Percentiles rank a stretch among this genome's conserved stretches.
These are phyloP conservation scores for Cytospora paraplurivora DNA, from an alignment of 2,329 filamentous ascomycete species.

Conservation along the genomic window DNA sequence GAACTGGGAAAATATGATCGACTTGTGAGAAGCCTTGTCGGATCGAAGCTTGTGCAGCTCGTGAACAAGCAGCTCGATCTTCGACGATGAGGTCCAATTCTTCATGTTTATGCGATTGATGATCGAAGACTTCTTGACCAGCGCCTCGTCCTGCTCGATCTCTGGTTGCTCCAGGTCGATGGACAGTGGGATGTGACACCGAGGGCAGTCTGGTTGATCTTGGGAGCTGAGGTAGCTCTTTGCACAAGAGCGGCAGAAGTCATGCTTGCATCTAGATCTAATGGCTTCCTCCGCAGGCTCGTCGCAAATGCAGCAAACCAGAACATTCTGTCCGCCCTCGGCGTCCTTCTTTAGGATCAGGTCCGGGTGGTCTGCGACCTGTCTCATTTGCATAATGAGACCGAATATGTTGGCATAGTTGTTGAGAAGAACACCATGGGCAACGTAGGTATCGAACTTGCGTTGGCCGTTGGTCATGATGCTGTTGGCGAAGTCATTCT, in stretches of 20 bases:
- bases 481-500: constrained; percentile 91
- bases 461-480: constrained; percentile 92
- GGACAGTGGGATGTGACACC: constrained; percentile 83
- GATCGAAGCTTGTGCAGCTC: constrained; percentile 90
- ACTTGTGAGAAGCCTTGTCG: constrained; percentile 92
- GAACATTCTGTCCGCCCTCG: constrained; percentile 83
- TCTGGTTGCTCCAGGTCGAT: constrained; percentile 96
- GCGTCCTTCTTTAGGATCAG: constrained; percentile 86
- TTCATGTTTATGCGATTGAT: constrained; percentile 99
- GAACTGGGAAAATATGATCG: constrained; percentile 96
- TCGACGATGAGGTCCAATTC: constrained; percentile 96
- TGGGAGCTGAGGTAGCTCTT: constrained; percentile 80
- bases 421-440: constrained; percentile 89
- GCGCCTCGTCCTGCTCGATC: constrained; percentile 84
- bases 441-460: constrained; percentile 94
- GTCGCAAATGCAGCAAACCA: constrained; percentile 94
- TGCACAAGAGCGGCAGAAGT: constrained; percentile 83
- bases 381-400: constrained; percentile 98
- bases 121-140: constrained; percentile 93
- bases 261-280: constrained; percentile 87
- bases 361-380: constrained; percentile 95
- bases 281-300: constrained; percentile 95
- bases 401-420: constrained; percentile 99
- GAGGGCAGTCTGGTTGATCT: constrained; percentile 78
- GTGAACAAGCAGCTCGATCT: constrained; percentile 95